Evolutionary conservation across 1,284 basidiomycete genomes (phyloP), one percentile per base, ranked within the genome.

Genomic region (Rhizoctonia solani): DNA sequence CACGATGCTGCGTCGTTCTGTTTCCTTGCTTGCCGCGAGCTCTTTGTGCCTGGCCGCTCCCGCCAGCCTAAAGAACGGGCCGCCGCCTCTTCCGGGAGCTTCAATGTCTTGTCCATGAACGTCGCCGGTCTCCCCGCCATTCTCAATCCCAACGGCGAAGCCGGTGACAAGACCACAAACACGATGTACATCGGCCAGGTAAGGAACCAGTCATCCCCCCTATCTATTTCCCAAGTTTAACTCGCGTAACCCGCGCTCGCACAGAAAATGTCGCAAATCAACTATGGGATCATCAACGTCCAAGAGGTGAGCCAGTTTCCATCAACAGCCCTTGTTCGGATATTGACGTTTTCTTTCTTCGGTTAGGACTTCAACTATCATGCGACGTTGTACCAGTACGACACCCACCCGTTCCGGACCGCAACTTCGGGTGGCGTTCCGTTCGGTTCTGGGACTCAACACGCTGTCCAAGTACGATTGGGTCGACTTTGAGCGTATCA

Each of bases 291-390:
- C 47, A 75, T 79, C 53, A 74, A 79, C 49, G 78, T 79, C 9
- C 75, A 79, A 69, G 78, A 79, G 71, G 58, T 50, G 32, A 13
- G 46, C 27, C n/a, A n/a, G 4, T n/a, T 23, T 39, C 9, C 4
- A 61, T n/a, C n/a, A n/a, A n/a, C n/a, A n/a, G n/a, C n/a, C n/a
- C n/a, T n/a, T n/a, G n/a, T n/a, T n/a, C n/a, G n/a, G n/a, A n/a
- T n/a, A n/a, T n/a, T n/a, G n/a, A n/a, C n/a, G n/a, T n/a, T n/a
- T n/a, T n/a, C n/a, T n/a, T n/a, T n/a, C n/a, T n/a, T n/a, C n/a
- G n/a, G 3, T 39, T 29, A 61, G 58, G 79, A 79, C 66, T 79
- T 79, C 74, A 79, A 79, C 66, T 79, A 75, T 53, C 76, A 79
- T 54, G 75, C 76, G 14, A 74, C 72, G 5, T 71, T 79, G 19